Evolutionary conservation across 2,329 filamentous ascomycete genomes (phyloP).

Genomic region (Podosphaera fusca): DNA sequence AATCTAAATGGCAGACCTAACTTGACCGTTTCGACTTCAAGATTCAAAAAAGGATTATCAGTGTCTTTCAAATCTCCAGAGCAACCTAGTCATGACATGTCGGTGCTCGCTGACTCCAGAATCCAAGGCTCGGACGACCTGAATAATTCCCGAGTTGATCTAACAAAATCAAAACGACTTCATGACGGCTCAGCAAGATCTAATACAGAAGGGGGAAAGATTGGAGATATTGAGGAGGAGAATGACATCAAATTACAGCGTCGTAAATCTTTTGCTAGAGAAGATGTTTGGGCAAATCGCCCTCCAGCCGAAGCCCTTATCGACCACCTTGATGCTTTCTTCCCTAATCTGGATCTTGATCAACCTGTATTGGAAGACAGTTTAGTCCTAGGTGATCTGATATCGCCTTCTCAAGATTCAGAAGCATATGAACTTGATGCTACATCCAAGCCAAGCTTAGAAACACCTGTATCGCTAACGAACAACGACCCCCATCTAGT

Average conservation of each 20-base stretch:
- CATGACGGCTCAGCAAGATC: conserved; percentile 33
- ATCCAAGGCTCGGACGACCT: conserved; percentile 17
- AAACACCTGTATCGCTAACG: conserved; percentile 7
- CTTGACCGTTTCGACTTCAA: conserved; percentile 37
- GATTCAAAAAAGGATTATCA: conserved; percentile 34
- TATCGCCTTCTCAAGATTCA: conserved; percentile 37
- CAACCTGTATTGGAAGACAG: conserved; percentile 73
- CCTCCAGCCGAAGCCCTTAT: conserved; percentile 88
- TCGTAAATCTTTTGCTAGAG: conserved; percentile 74
- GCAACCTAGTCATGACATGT: conserved; percentile 5
- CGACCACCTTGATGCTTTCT: conserved; percentile 94
- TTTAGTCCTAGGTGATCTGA: conserved; percentile 29
- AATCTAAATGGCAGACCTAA: conserved; percentile 29
- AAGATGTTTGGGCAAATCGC: conserved; percentile 91
- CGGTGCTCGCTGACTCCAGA: conserved; percentile 5
- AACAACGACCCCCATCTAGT: conserved; percentile 23
- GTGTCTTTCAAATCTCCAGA: conserved; percentile 46
- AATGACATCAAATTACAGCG: conserved; percentile 36
- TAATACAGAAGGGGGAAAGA: conserved; percentile 30
- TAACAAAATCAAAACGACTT: conserved; percentile 23
- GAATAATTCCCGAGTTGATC: conserved; percentile 10
- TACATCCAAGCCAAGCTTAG: conserved; percentile 10
- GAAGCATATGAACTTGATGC: conserved; percentile 15
- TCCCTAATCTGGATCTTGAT: conserved; percentile 91
- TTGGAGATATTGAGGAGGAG: conserved; percentile 33